Conservation (phyloP, 202 grass and related monocot species). For the Brachypodium distachyon region DNA sequence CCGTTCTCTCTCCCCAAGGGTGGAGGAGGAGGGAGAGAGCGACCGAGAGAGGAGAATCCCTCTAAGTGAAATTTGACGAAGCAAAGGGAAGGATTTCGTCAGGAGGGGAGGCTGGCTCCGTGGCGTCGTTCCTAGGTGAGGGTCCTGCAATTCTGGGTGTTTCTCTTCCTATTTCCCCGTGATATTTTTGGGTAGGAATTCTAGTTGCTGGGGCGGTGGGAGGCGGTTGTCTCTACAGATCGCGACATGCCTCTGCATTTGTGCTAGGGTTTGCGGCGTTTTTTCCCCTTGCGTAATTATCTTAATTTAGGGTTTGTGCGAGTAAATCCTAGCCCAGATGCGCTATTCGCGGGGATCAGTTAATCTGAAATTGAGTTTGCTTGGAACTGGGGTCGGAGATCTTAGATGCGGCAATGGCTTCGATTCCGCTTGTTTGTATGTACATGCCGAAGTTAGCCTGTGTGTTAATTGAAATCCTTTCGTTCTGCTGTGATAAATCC, state of each 20-base stretch:
- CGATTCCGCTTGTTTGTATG: not conserved
- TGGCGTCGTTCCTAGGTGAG: slow-evolving; percentile 14
- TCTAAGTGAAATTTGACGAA: not conserved
- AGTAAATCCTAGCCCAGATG: not conserved
- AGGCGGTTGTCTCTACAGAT: not conserved
- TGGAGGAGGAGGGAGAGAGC: not conserved
- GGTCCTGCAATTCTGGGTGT: not conserved
- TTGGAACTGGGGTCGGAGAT: not conserved
- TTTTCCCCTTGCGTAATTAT: not conserved
- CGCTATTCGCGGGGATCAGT: not conserved
- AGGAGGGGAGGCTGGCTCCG: slow-evolving; percentile 1
- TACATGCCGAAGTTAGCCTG: not conserved
- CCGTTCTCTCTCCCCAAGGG: not conserved
- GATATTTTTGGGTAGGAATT: not conserved
- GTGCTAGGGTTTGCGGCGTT: not conserved
- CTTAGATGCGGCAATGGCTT: not conserved
- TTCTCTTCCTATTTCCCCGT: not conserved
- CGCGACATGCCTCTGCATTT: not conserved
- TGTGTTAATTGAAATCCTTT: not conserved
- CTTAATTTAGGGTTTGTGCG: not conserved
- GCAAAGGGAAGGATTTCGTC: slow-evolving; percentile 1
- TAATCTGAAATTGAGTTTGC: not conserved
- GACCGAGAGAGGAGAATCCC: not conserved
- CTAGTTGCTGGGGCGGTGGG: not conserved
- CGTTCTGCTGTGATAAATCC: not conserved